phyloP scores from a whole-genome alignment of 345 rosid species.

The Aquilaria yunnanensis region DNA sequence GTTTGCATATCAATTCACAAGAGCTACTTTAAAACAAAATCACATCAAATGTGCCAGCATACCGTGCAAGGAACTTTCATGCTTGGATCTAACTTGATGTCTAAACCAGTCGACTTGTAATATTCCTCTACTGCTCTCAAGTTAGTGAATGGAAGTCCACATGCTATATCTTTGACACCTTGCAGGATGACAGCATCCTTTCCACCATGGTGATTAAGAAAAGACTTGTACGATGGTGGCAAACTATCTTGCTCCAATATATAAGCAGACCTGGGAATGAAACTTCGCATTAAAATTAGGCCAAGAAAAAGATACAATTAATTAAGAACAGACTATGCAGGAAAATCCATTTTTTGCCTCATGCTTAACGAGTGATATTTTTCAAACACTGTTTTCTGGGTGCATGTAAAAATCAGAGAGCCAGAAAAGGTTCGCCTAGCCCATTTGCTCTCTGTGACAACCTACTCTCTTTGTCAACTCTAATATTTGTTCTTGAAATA shows the following conservation, averaged over 20 bases:
- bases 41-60: conserved; percentile 16
- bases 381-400: no score
- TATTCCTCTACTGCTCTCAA: conserved; percentile 54
- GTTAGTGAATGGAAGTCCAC: conserved; percentile 53
- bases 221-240: conserved; percentile 81
- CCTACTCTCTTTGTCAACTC: no score
- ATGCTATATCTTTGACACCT: conserved; percentile 65
- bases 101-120: conserved; percentile 61
- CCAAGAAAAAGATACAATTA: background rate
- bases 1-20: conserved; percentile 4
- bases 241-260: conserved; percentile 75
- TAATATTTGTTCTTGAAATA: no score
- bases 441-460: no score
- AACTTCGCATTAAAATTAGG: background rate
- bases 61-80: conserved; percentile 81
- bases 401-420: no score
- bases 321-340: background rate
- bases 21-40: background rate
- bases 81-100: conserved; percentile 59
- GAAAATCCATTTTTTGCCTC: no score
- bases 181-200: conserved; percentile 56
- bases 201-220: conserved; percentile 80
- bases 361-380: no score
- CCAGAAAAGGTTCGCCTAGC: no score
- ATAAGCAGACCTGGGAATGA: conserved; percentile 68